These are phyloP conservation scores for Saitozyma podzolica DNA, from an alignment of 768 basidiomycete species.

Conservation along the genomic window DNA sequence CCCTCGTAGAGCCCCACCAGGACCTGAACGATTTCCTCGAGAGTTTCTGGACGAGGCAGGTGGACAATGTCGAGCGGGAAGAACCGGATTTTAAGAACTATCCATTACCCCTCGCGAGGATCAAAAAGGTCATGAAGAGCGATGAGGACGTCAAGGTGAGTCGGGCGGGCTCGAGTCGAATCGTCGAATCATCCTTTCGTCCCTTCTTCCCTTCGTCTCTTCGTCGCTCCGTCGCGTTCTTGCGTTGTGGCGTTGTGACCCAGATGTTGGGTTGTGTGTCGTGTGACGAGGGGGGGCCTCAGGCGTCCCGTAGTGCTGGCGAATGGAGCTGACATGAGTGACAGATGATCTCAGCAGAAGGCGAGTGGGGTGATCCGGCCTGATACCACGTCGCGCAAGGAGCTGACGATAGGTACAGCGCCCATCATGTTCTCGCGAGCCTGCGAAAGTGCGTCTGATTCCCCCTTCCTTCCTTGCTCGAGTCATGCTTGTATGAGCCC, in stretches of 20 bases:
- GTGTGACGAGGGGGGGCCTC: neutral
- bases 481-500: too few relatives aligned
- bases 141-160: constrained; percentile 76
- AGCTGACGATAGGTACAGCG: constrained; percentile 57
- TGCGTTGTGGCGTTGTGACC: neutral
- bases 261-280: constrained; percentile 7
- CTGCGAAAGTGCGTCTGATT: constrained; percentile 78
- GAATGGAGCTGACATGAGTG: too few relatives aligned
- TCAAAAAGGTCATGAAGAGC: constrained; percentile 99
- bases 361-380: constrained; percentile 55
- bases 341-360: constrained; percentile 98
- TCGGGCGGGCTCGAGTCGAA: constrained; percentile 2
- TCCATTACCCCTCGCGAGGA: constrained; percentile 85
- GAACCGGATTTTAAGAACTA: constrained; percentile 64
- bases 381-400: neutral
- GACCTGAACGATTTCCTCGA: constrained; percentile 81
- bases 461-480: neutral
- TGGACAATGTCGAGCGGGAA: constrained; percentile 82
- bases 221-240: constrained; percentile 1
- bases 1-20: constrained; percentile 79
- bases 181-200: too few relatives aligned
- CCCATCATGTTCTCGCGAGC: constrained; percentile 97
- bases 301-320: too few relatives aligned
- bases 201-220: too few relatives aligned
- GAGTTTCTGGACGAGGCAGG: constrained; percentile 86